Conservation (phyloP, 2,329 filamentous ascomycete species). For the Neoascochyta sp. region DNA sequence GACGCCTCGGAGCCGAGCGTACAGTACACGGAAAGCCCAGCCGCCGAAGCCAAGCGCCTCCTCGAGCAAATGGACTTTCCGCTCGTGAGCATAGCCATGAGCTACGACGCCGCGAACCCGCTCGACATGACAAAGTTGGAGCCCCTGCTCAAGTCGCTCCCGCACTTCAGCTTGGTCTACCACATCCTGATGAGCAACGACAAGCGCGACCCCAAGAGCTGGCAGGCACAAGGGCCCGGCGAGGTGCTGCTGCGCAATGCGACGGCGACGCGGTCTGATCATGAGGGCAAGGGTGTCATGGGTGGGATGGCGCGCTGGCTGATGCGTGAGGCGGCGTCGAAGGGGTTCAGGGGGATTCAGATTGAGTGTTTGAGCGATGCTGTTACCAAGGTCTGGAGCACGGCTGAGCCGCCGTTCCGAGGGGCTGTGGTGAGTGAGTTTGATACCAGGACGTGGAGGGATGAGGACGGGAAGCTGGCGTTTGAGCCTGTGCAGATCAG, state of each 20-base stretch:
- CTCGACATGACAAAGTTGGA: conserved; percentile 23
- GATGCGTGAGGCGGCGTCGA: conserved; percentile 34
- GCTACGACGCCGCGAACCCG: conserved; percentile 31
- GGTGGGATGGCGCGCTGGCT: conserved; percentile 33
- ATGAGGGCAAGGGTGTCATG: conserved; percentile 36
- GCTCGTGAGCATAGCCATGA: conserved; percentile 37
- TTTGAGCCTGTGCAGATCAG: conserved; percentile 26
- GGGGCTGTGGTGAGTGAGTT: conserved; percentile 21
- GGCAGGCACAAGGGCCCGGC: conserved; percentile 23
- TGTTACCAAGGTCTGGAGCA: conserved; percentile 30
- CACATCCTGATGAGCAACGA: conserved; percentile 19
- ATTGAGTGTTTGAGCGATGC: conserved; percentile 35
- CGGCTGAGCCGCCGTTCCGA: conserved; percentile 23
- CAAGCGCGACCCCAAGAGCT: conserved; percentile 20
- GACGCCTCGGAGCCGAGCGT: conserved; percentile 16
- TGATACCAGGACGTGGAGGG: conserved; percentile 16
- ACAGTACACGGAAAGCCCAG: conserved; percentile 12
- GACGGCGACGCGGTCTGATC: conserved; percentile 37
- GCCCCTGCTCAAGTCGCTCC: conserved; percentile 18
- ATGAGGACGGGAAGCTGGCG: conserved; percentile 20
- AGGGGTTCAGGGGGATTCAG: conserved; percentile 35
- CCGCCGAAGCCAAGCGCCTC: conserved; percentile 21
- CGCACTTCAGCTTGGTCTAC: conserved; percentile 23
- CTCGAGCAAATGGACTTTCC: conserved; percentile 41
- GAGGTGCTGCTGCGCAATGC: conserved; percentile 39